Conservation (phyloP, 1,139 yeast species). For the Kodamaea arcana region DNA sequence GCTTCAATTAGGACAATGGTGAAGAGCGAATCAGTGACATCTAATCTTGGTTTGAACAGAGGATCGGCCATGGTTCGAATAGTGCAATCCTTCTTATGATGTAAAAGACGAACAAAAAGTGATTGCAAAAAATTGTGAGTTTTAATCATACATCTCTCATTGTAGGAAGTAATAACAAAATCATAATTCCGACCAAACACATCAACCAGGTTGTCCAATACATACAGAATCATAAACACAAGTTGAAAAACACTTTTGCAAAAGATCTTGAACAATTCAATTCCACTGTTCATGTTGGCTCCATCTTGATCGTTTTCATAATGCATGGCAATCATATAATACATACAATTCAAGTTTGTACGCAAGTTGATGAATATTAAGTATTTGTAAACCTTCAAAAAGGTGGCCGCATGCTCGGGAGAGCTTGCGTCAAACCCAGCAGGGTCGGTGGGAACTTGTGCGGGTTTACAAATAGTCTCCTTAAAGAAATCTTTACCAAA, state of each 20-base stretch:
- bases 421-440: constrained; percentile 8
- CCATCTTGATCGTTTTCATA: constrained; percentile 35
- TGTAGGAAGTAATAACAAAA: constrained; percentile 34
- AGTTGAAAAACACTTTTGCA: constrained; percentile 42
- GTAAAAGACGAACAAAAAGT: constrained; percentile 39
- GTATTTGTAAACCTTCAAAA: constrained; percentile 34
- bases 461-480: constrained; percentile 37
- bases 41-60: constrained; percentile 23
- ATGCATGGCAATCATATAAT: constrained; percentile 41
- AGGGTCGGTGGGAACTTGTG: constrained; percentile 13
- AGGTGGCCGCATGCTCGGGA: constrained; percentile 11
- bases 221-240: constrained; percentile 44
- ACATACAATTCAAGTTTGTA: constrained; percentile 42
- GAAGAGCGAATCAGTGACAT: constrained; percentile 33
- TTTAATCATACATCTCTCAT: constrained; percentile 43
- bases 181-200: constrained; percentile 43
- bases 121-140: constrained; percentile 40
- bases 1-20: constrained; percentile 37
- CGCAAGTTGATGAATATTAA: constrained; percentile 35
- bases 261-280: constrained; percentile 43
- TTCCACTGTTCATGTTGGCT: constrained; percentile 36
- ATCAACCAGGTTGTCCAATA: constrained; percentile 41
- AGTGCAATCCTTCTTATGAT: constrained; percentile 36
- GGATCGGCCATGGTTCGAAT: constrained; percentile 25
- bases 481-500: constrained; percentile 46